Base-by-base conservation (phyloP, 2,329 filamentous ascomycete genomes). In the Neopestalotiopsis sp. region DNA sequence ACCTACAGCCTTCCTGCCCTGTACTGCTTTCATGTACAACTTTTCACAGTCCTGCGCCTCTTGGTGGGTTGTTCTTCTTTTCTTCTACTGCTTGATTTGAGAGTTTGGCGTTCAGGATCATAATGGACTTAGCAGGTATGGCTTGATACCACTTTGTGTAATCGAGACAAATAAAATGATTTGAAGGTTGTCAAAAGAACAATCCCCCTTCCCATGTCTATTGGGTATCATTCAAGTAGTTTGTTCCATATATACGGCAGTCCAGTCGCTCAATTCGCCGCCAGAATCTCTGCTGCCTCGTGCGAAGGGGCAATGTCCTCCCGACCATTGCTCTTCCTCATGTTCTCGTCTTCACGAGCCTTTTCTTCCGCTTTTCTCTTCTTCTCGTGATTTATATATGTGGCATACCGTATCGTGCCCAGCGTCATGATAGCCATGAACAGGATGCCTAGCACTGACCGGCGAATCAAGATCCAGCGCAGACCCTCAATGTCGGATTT, bases 401-500 rank as follows among this genome's bases (percentile, higher is more conserved):
- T 89, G 3, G 86, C 84, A 75, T 90, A 91, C 30, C 89, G 85
- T 64, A 92, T 79, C 34, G 86, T 88, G 13, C 84, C 84, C 14
- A 92, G 79, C 7, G 89, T 90, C 70, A 91, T 76, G 42, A 91
- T 81, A 38, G 85, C 89, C 88, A 91, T 89, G 80, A 91, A 89
- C 66, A 91, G 77, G 71, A 91, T 90, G n/a, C 89, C 89, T 49
- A 90, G 78, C 34, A 89, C 89, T 28, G 89, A 89, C 65, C 89
- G 84, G 67, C 88, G 83, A 70, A 90, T 93, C 72, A 91, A 81
- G 56, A 98, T 90, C 96, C 96, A 98, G 70, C 96, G 87, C 63
- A 99, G 84, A 1, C 91, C 92, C 80, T 99, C 96, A 63, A 98
- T 95, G 75, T 98, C 93, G 4, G 93, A 95, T 79, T 95, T 95